These are phyloP conservation scores for Coffea humblotiana DNA, from an alignment of 305 asterid genomes.

Conservation along the genomic window DNA sequence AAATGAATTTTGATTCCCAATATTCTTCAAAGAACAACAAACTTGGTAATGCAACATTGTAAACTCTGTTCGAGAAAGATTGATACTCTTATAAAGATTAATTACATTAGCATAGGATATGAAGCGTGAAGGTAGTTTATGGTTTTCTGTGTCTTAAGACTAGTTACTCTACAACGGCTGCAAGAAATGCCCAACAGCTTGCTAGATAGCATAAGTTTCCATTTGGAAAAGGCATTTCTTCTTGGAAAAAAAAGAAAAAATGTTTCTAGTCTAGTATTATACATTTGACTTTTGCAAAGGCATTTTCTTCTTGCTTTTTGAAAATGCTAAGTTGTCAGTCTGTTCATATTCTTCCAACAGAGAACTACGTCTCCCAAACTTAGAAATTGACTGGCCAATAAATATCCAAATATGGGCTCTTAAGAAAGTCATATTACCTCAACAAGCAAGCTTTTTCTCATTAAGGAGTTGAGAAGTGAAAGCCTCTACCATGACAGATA, in stretches of 20 bases:
- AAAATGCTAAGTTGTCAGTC: background rate
- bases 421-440: background rate
- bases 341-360: background rate
- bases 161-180: background rate
- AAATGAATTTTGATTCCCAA: background rate
- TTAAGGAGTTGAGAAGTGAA: background rate
- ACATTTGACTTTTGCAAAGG: background rate
- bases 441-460: background rate
- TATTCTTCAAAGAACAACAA: background rate
- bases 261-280: background rate
- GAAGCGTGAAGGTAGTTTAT: background rate
- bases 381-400: background rate
- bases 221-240: background rate
- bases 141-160: background rate
- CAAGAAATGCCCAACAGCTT: constrained; percentile 1
- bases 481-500: background rate
- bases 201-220: background rate
- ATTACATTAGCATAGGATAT: background rate
- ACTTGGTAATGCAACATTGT: background rate
- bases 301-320: background rate
- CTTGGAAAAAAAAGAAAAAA: background rate
- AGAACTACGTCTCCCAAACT: background rate
- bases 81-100: background rate
- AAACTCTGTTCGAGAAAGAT: background rate
- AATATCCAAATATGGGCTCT: background rate